These are phyloP conservation scores for Colletotrichum tamarilloi DNA, from an alignment of 2,329 filamentous ascomycete species.

Conservation along the genomic window DNA sequence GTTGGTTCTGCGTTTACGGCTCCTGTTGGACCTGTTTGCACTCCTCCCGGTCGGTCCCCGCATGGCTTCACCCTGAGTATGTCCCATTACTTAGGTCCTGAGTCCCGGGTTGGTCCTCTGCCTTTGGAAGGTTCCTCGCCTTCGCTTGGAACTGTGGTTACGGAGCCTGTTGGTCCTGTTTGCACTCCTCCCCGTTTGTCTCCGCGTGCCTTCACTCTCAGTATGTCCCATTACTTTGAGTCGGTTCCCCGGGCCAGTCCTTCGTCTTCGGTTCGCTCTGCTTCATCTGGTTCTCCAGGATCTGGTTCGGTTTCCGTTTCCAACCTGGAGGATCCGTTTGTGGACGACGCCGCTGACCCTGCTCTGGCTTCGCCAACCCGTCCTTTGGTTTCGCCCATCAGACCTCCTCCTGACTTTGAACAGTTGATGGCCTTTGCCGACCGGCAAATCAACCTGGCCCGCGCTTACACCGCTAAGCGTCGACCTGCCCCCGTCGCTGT, in stretches of 20 bases:
- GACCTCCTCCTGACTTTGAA: constrained; percentile 1
- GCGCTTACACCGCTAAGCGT: background rate
- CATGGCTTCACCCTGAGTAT: too few relatives aligned
- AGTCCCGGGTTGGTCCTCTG: too few relatives aligned
- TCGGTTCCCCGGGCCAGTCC: background rate
- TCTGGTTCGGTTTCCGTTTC: background rate
- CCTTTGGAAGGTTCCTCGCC: background rate
- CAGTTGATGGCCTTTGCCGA: constrained; percentile 14
- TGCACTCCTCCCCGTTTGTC: too few relatives aligned
- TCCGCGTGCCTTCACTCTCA: too few relatives aligned
- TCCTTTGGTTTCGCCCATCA: background rate
- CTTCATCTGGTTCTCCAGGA: background rate
- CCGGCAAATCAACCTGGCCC: background rate
- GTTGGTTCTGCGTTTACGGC: background rate
- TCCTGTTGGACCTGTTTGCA: too few relatives aligned
- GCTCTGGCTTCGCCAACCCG: background rate
- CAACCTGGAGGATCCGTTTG: background rate
- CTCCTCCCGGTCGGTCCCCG: too few relatives aligned
- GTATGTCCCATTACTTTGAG: background rate
- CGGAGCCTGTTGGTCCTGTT: too few relatives aligned
- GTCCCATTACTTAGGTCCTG: too few relatives aligned
- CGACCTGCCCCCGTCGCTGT: background rate
- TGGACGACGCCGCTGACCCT: background rate
- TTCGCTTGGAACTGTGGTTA: background rate
- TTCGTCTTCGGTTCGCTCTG: background rate